Conservation (phyloP, 2,329 filamentous ascomycete genomes). For the Escovopsis sp. region DNA sequence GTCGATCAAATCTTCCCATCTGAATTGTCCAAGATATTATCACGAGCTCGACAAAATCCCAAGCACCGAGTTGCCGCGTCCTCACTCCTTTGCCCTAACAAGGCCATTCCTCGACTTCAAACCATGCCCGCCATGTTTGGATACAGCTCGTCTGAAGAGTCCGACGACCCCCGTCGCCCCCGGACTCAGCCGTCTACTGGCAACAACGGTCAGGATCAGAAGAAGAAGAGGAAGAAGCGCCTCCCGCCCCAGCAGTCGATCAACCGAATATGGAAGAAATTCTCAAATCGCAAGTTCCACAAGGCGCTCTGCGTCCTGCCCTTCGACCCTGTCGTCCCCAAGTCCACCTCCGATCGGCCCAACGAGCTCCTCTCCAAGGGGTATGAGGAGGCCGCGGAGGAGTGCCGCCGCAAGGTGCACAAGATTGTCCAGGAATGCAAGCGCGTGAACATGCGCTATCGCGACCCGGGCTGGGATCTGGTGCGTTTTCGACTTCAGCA, state of each 20-base stretch:
- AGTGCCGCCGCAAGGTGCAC: constrained; percentile 45
- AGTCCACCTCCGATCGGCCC: constrained; percentile 32
- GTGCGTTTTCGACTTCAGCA: constrained; percentile 23
- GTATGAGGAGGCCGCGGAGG: constrained; percentile 47
- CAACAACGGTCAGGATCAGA: constrained; percentile 21
- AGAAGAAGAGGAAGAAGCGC: constrained; percentile 43
- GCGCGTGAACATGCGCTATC: constrained; percentile 65
- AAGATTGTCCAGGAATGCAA: constrained; percentile 52
- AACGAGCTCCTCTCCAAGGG: constrained; percentile 45
- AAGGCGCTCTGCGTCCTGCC: constrained; percentile 51
- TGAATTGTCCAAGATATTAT: too few relatives aligned
- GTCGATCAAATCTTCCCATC: too few relatives aligned
- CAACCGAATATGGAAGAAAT: constrained; percentile 50
- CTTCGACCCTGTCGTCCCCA: constrained; percentile 41
- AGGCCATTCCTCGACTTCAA: too few relatives aligned
- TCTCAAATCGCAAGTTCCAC: constrained; percentile 42
- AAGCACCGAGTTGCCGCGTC: too few relatives aligned
- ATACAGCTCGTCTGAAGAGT: constrained; percentile 35
- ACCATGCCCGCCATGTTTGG: constrained; percentile 21
- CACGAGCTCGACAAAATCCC: too few relatives aligned
- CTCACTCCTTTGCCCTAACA: too few relatives aligned
- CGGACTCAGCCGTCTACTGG: constrained; percentile 18
- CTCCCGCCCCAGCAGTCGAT: constrained; percentile 49
- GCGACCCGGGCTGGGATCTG: constrained; percentile 46
- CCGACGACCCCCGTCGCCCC: constrained; percentile 28